Evolutionary conservation across 345 rosid genomes (phyloP), one percentile per base, ranked within the genome.

Genomic region (Lepidium aucheri): DNA sequence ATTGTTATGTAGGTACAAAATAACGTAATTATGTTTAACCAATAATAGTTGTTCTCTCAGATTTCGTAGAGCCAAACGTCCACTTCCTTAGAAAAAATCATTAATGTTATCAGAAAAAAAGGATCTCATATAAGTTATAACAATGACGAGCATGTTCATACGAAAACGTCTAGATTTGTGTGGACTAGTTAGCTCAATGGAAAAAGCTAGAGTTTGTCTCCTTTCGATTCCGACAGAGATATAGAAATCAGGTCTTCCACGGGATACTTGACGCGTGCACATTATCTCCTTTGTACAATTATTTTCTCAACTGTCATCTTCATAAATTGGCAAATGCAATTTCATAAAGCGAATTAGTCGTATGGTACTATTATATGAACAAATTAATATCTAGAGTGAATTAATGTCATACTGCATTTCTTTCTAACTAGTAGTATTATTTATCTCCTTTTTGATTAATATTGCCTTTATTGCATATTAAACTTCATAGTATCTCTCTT

Each of bases 141-240:
- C 32, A 28, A 28, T 1, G 32, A 26, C 24, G n/a, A 51, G 5
- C 24, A 28, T 5, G 49, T 20, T 17, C 24, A 17, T 16, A 17
- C 9, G 17, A 16, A 59, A 12, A 50, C 8, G 6, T 51, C 30
- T 45, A 69, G 53, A 33, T 60, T 68, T 41, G 41, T 26, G 12
- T 63, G 50, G 11, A 70, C 40, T 34, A 9, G 15, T 3, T 11
- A 44, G 44, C 38, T 47, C 65, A 24, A 20, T 2, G 4, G 13
- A 3, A 72, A 72, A 72, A 72, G 71, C 54, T 32, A 9, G 12
- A 33, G 49, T 49, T 51, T 72, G 60, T 72, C 70, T 18, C 24
- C 22, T 38, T 35, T 57, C 16, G 60, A 65, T 20, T 42, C 65
- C 60, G 66, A 64, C 70, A 47, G 34, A 15, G 59, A 64, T 38